A percentile compares a stretch with the other conserved stretches of the same genome.
These are phyloP conservation scores for Sporothrix humicola DNA, from an alignment of 2,329 filamentous ascomycete species.

Conservation along the genomic window DNA sequence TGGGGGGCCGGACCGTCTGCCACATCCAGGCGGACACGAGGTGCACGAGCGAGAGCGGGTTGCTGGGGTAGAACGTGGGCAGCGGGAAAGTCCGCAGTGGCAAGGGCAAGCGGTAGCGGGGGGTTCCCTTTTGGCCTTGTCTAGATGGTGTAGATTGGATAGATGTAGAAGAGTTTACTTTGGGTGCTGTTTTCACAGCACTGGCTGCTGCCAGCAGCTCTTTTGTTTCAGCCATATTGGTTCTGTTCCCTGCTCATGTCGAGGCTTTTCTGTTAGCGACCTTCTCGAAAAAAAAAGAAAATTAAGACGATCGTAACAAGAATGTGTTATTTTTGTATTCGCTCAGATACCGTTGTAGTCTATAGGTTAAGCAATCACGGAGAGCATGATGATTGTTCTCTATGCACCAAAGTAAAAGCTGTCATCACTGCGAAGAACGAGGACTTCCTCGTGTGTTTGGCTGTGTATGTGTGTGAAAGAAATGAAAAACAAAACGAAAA, in stretches of 20 bases:
- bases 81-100: slow-evolving; percentile 84
- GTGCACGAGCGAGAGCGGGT: slow-evolving; percentile 85
- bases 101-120: slow-evolving; percentile 72
- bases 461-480: neutral
- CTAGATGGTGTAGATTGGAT: neutral
- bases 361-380: slow-evolving; percentile 69
- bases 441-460: no score
- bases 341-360: slow-evolving; percentile 99
- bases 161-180: slow-evolving; percentile 35
- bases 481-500: slow-evolving; percentile 16
- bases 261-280: slow-evolving; percentile 32
- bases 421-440: slow-evolving; percentile 64
- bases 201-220: slow-evolving; percentile 28
- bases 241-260: slow-evolving; percentile 38
- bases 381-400: slow-evolving; percentile 65
- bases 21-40: slow-evolving; percentile 77
- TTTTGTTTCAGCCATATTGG: slow-evolving; percentile 44
- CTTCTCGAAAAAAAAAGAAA: neutral
- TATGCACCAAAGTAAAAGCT: slow-evolving; percentile 60
- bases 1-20: slow-evolving; percentile 70
- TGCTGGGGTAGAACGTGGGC: slow-evolving; percentile 87
- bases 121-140: neutral
- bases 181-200: slow-evolving; percentile 10
- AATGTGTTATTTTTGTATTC: slow-evolving; percentile 43
- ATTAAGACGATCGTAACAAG: no score